Base-by-base conservation (phyloP, 495 filamentous ascomycete genomes). In the Trichoderma parareesei region DNA sequence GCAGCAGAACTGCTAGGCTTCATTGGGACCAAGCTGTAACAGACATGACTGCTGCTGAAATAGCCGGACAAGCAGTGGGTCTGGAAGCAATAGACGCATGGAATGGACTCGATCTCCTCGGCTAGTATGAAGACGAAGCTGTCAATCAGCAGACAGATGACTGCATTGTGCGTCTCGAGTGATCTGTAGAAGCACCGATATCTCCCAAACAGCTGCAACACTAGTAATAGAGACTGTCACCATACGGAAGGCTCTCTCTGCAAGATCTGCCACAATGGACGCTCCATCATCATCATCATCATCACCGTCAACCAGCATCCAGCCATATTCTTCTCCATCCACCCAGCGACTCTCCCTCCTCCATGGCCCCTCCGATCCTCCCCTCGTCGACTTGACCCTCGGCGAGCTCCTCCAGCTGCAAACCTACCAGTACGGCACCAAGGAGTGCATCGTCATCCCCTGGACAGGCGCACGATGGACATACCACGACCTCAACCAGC, bases 401-500 rank as follows among this genome's bases (percentile, higher is more conserved):
- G 82, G 84, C 6, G 82, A 87, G 67, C 74, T 90, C 16, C 74
- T 90, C 41, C 79, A 84, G 40, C 74, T 86, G 3, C 86, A 89
- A 75, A 84, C 82, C 35, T 75, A 82, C 4, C 82, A 84, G n/a
- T 82, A 86, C 73, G 79, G 81, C 2, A 77, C 78, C 27, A 78
- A 80, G 40, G 85, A 89, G 68, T 87, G 82, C 41, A 71, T 89
- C 20, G 81, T 89, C 16, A 85, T 87, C 43, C 84, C 86, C 4
- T 88, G 85, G 84, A 87, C 85, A 0, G 85, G 84, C 3, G 79
- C 85, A 18, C 75, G 86, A 65, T 88, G 85, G 85, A 88, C 86
- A 1, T 90, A 88, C 69, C 77, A 81, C 53, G 77, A 87, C 55
- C 74, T 90, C 62, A 82, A 86, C 65, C 79, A 84, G 61, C 81